Evolutionary conservation across 2,329 filamentous ascomycete genomes (phyloP), one percentile per base, ranked within the genome.

Genomic region (Fusarium hostae): DNA sequence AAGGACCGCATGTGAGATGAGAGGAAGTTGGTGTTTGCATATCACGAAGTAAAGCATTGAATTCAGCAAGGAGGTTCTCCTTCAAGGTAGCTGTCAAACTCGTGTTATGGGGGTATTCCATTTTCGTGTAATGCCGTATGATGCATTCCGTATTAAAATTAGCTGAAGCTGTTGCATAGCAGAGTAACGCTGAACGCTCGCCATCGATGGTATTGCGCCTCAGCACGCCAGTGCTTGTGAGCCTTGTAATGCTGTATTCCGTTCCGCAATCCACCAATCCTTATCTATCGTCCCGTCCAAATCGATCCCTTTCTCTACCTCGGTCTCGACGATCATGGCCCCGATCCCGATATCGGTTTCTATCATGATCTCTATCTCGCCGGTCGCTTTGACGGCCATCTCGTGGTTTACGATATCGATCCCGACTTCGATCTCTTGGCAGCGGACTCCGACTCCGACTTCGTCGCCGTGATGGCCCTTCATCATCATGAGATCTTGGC

Each of bases 281-380:
- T 72, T 62, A 76, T 62, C 75, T 76, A 40, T 76, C 70, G 37
- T 75, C 71, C 60, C 75, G 65, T 32, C 73, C 67, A 51, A 51
- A 57, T 52, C 74, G 71, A 63, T 73, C 73, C 56, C 68, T 64
- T 43, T 74, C 71, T 61, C 56, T 54, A 37, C 64, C 68, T 72
- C 61, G 59, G 63, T 71, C 59, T 57, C 66, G 67, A 34, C 72
- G 78, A 70, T 78, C 80, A 75, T 63, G 51, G 39, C 64, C 74
- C 40, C 76, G 77, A 62, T 78, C 79, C 72, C 73, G 76, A 74
- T 79, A 75, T 39, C 78, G 71, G 37, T 80, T 65, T 51, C 68
- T 65, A 62, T 76, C 75, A 45, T 71, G 68, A 43, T 75, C 71
- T 59, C 68, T 71, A 40, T 77, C 75, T 59, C 77, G 77, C 56